A percentile compares a stretch with the other conserved stretches of the same genome.
Evolutionary conservation across 805 yeast species (phyloP).

Genomic region (Yarrowia divulgata): DNA sequence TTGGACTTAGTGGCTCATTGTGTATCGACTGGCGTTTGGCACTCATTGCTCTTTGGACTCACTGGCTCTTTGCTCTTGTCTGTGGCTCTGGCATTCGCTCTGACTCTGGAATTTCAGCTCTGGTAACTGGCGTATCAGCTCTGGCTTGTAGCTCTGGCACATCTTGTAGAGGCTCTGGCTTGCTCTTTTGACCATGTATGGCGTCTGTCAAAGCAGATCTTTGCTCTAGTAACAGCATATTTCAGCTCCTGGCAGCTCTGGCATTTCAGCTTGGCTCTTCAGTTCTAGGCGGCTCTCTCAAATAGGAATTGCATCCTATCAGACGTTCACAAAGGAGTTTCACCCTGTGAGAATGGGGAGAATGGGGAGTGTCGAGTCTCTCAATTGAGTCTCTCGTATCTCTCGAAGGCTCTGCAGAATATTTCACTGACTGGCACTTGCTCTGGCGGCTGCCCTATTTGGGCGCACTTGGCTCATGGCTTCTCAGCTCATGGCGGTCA

Average conservation of each 20-base stretch:
- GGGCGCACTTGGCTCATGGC: constrained; percentile 12
- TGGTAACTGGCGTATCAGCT: too few species aligned
- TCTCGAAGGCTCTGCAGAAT: constrained; percentile 1
- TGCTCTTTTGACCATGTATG: constrained; percentile 8
- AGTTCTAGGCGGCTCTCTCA: constrained; percentile 5
- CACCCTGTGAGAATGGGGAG: too few species aligned
- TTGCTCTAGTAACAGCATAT: constrained; percentile 6
- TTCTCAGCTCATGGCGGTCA: constrained; percentile 13
- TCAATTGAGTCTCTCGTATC: neutral
- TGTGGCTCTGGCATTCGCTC: neutral
- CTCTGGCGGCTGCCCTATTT: constrained; percentile 17
- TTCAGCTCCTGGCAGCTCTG: constrained; percentile 7
- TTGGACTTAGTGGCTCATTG: neutral
- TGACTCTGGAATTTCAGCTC: too few species aligned
- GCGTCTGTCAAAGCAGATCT: constrained; percentile 13
- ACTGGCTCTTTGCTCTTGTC: neutral
- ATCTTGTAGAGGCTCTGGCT: too few species aligned
- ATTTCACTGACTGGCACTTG: neutral
- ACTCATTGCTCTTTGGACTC: neutral
- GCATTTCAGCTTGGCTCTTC: constrained; percentile 17
- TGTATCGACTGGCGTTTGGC: neutral
- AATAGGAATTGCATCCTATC: too few species aligned
- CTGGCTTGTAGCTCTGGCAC: neutral
- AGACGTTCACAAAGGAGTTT: too few species aligned
- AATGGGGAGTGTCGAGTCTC: neutral